These are phyloP conservation scores for Globisporangium orthogonon DNA, from an alignment of 352 stramenopile species.

Conservation along the genomic window DNA sequence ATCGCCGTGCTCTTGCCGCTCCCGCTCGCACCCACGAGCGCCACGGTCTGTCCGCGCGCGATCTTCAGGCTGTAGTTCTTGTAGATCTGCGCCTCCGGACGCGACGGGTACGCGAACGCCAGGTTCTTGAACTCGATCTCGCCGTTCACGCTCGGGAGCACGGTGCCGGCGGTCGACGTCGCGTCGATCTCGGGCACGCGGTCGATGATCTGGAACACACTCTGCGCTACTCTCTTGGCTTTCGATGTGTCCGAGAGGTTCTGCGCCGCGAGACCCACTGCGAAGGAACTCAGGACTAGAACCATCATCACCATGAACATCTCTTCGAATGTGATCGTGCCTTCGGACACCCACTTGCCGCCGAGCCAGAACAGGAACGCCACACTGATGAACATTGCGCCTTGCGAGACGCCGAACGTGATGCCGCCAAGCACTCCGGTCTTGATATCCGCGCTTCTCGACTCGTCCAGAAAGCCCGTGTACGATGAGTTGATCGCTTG, in stretches of 20 bases:
- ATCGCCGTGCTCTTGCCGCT: slow-evolving; percentile 16
- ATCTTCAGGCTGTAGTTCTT: slow-evolving; percentile 34
- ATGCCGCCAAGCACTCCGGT: slow-evolving; percentile 34
- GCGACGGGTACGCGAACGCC: slow-evolving; percentile 40
- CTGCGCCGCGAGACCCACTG: slow-evolving; percentile 23
- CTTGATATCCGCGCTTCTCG: slow-evolving; percentile 21
- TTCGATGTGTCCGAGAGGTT: slow-evolving; percentile 26
- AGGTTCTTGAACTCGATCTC: slow-evolving; percentile 80
- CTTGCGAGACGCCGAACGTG: slow-evolving; percentile 42
- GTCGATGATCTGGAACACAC: slow-evolving; percentile 54
- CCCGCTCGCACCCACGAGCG: slow-evolving; percentile 28
- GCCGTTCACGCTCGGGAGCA: slow-evolving; percentile 21
- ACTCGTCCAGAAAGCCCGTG: slow-evolving; percentile 16
- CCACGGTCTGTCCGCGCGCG: slow-evolving; percentile 37
- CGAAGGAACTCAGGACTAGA: slow-evolving; percentile 29
- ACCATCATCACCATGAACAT: slow-evolving; percentile 39
- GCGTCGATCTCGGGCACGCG: slow-evolving; percentile 18
- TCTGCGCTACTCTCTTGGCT: slow-evolving; percentile 18
- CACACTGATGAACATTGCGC: slow-evolving; percentile 44
- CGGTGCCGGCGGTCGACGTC: background rate
- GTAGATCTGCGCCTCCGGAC: slow-evolving; percentile 33
- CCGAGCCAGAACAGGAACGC: slow-evolving; percentile 66
- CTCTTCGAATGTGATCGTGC: slow-evolving; percentile 27
- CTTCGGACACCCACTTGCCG: slow-evolving; percentile 37
- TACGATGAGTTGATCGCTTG: slow-evolving; percentile 13